Base-by-base conservation (phyloP, 2,329 filamentous ascomycete species). In the Delphinella strobiligena region DNA sequence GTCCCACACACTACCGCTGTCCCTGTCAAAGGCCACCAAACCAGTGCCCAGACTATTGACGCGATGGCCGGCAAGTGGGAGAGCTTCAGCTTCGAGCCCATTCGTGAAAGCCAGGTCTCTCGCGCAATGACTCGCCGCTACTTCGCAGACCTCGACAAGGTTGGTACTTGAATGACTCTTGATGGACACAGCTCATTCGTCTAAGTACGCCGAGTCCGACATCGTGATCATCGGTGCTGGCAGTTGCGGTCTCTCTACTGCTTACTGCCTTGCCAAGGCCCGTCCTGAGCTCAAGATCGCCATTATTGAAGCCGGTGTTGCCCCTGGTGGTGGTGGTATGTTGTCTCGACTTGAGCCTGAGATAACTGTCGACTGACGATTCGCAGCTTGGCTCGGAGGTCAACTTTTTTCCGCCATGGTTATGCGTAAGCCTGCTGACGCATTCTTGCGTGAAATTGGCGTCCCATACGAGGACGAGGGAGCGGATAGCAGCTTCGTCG, bases 381-480 rank as follows among this genome's bases (percentile, higher is more conserved):
- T n/a, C n/a, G 87, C 87, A 53, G 87, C 86, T 45, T 94, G 87
- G 87, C 77, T 94, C 34, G 88, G 88, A 42, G 87, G 87, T 14
- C 88, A 94, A 68, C 82, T 94, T 42, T 94, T 95, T 75, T 84
- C 78, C 45, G 87, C 87, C 56, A 94, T 94, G 87, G 74, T 94
- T 36, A 87, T 95, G 80, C 82, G 87, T 54, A 93, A 91, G 70
- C 86, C 88, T 10, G 87, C 87, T 38, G 82, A 94, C 56, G 74
- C 74, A 41, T 94, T 94, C 68, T 68, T 94, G 43, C 69, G 72
- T 31, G 85, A 93, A 54, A 62, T 93, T 12, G 85, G 82, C 43
- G 79, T 94, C 5, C 78, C 83, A 0, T 94, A 80, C 56, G 88
- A 94, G 54, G 85, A 93, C 47, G 87, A 93, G 55, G 83, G 82